Evolutionary conservation across 352 stramenopile species (phyloP), one percentile per base, ranked within the genome.

Genomic region (Phytopythium ostracodes): DNA sequence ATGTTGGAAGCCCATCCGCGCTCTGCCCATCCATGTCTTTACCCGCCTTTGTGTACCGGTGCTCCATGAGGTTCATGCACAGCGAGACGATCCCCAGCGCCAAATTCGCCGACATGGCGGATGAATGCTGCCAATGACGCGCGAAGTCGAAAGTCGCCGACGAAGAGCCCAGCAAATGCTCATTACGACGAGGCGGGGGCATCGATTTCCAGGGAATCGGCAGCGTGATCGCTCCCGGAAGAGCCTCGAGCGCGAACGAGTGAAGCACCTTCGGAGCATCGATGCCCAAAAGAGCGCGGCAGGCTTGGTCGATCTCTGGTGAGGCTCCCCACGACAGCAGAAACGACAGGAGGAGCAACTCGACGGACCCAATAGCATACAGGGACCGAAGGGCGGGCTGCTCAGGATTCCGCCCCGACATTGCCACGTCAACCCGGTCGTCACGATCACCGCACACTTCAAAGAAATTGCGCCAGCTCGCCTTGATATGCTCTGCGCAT

Each of bases 61-160:
- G 79, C 47, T 92, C 87, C 87, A 95, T 95, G 27, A 88, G 68
- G 40, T 81, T 92, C 79, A 92, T 92, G 40, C 82, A 92, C 4
- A 93, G 60, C 2, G 87, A 88, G 0, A 94, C 75, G 33, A 93
- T 78, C 3, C 80, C 80, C 29, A 93, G 67, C 3, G 84, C 84
- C 12, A 92, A 60, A 35, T 74, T 90, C 1, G 78, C 81, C 20
- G 81, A 89, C 20, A 92, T 53, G 3, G 79, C 79, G 1, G 85
- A 81, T 2, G 83, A 94, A 58, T 91, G 81, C 62, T 91, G 81
- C 81, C 81, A 93, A 59, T 90, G 87, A 12, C 73, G 73, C 2
- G 69, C 63, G 59, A 89, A 91, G 20, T 50, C 60, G 42, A 36
- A 59, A 49, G 27, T 14, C 12, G 24, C 12, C 5, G 52, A 27